Base-by-base conservation (phyloP, 202 grass and related monocot species). In the Alloteropsis angusta region DNA sequence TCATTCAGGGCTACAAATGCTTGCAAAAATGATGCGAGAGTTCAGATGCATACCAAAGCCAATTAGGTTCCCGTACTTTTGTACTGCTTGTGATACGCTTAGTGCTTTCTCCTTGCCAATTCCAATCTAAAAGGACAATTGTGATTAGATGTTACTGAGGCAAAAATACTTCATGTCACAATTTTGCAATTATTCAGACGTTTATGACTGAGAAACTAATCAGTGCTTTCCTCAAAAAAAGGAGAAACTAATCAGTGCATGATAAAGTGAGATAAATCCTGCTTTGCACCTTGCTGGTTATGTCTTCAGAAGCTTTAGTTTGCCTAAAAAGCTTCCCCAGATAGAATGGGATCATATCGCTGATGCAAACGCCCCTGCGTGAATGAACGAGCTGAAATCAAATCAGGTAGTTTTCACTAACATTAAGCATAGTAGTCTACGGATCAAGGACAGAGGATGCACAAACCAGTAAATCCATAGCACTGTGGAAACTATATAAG, bases 381-480 rank as follows among this genome's bases (percentile, higher is more conserved):
- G 17, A 81, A 74, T 49, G 16, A 38, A 83, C 28, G 15, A 28
- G 21, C 71, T 48, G 69, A 60, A 63, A 21, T 41, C 28, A 44
- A 7, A 43, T 7, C 18, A 39, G 11, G 68, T 74, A 39, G 5
- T 21, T 64, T 55, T 81, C 11, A 37, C 47, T 18, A 23, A 55
- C n/a, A 46, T 21, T 55, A 62, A 19, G 22, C 6, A 84, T 4
- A 57, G 49, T 56, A 65, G n/a, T 64, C 19, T 76, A 65, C 41
- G 53, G 36, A 41, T 3, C 11, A 32, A 53, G 35, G 69, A 85
- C 18, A 54, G 68, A 73, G 65, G 37, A 67, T 74, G 38, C 78
- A 77, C 77, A 56, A 84, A 97, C 93, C 90, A 97, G 71, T 97
- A 97, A 87, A 97, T 87, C 93, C 93, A 97, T 39, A 93, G 73